Percentiles rank a stretch among this genome's conserved stretches.
These are phyloP conservation scores for Lignosus rhinocerotis DNA, from an alignment of 1,284 basidiomycete species.

Conservation along the genomic window DNA sequence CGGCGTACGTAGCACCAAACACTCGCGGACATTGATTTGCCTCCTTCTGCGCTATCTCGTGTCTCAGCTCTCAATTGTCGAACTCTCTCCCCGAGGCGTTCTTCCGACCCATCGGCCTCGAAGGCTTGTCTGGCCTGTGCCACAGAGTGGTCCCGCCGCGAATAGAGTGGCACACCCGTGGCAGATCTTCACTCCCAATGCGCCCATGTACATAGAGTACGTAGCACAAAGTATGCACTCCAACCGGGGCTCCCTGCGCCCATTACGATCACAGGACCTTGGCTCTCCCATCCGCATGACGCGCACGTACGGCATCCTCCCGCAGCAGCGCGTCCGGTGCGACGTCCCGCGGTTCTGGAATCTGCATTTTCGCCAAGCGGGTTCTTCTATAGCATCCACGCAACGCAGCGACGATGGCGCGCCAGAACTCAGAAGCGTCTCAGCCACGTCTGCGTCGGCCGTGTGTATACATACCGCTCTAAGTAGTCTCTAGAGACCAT, in stretches of 20 bases:
- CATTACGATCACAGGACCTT: slow-evolving; percentile 2
- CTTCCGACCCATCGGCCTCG: slow-evolving; percentile 3
- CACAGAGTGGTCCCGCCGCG: not conserved
- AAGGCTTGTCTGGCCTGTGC: not conserved
- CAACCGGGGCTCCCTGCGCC: not conserved
- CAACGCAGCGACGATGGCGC: slow-evolving; percentile 3
- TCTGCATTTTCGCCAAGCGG: not conserved
- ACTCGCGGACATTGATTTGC: slow-evolving; percentile 1
- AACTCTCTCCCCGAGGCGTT: slow-evolving; percentile 6
- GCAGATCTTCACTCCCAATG: not conserved
- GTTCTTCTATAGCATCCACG: not conserved
- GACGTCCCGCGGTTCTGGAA: not conserved
- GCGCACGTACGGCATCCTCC: not conserved
- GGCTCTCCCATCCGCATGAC: slow-evolving; percentile 1
- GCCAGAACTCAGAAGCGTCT: not conserved
- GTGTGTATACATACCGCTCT: no score
- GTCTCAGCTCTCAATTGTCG: slow-evolving; percentile 3
- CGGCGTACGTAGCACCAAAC: not conserved
- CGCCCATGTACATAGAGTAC: no score
- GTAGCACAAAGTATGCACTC: not conserved
- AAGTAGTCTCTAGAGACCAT: not conserved
- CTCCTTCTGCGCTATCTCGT: slow-evolving; percentile 5
- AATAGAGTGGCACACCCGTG: not conserved
- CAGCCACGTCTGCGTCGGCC: no score
- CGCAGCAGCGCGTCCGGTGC: not conserved